Conservation (phyloP, 2,329 filamentous ascomycete species). For the Fusarium nematophilum region DNA sequence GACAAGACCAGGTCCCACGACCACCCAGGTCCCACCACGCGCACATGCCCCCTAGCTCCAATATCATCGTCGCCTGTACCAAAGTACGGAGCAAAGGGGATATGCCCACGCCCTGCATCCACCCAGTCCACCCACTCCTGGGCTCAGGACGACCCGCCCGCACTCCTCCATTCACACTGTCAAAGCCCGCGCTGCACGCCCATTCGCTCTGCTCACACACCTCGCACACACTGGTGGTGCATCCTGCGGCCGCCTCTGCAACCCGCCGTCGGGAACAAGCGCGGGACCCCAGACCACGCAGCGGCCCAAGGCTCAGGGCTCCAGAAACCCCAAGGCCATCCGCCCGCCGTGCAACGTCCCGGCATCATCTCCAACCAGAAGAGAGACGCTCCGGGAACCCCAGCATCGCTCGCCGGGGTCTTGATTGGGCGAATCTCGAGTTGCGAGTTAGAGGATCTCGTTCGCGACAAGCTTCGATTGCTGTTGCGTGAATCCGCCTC, state of each 20-base stretch:
- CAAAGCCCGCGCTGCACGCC: slow-evolving; percentile 2
- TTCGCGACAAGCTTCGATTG: slow-evolving; percentile 1
- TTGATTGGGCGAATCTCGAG: slow-evolving; percentile 22
- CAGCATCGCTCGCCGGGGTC: slow-evolving; percentile 16
- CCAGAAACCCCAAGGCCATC: slow-evolving; percentile 30
- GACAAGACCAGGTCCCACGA: slow-evolving; percentile 7
- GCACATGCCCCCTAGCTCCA: slow-evolving; percentile 8
- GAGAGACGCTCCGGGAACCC: slow-evolving; percentile 9
- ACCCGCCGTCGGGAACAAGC: slow-evolving; percentile 52
- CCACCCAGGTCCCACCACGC: slow-evolving; percentile 9
- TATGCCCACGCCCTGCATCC: slow-evolving; percentile 24
- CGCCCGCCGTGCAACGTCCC: slow-evolving; percentile 30
- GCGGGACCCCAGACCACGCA: slow-evolving; percentile 48
- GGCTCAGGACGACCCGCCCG: neutral
- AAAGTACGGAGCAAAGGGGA: no score
- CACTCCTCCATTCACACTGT: slow-evolving; percentile 6
- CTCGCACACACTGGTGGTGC: slow-evolving; percentile 46
- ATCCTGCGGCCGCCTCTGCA: slow-evolving; percentile 55
- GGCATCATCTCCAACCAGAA: slow-evolving; percentile 19
- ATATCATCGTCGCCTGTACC: neutral
- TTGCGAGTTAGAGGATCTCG: slow-evolving; percentile 1
- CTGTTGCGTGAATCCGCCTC: neutral
- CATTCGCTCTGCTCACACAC: slow-evolving; percentile 19
- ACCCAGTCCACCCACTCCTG: neutral
- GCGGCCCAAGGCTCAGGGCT: slow-evolving; percentile 36